Evolutionary conservation across 2,329 filamentous ascomycete species (phyloP).

Genomic region (Botrytis elliptica): DNA sequence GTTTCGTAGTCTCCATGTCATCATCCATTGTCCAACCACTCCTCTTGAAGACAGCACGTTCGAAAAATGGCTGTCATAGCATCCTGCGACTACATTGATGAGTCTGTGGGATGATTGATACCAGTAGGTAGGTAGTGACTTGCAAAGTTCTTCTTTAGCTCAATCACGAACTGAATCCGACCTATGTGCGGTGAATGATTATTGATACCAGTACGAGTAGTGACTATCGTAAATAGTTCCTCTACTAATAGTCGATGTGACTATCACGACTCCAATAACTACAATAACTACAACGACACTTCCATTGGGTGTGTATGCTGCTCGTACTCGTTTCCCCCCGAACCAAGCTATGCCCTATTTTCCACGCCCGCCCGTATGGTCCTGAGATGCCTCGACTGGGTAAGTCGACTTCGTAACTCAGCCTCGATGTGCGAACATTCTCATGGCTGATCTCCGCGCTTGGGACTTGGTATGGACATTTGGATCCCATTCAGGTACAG

Average conservation of each 20-base stretch:
- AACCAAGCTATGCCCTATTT: neutral
- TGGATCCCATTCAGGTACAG: neutral
- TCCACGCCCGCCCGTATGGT: too few relatives aligned
- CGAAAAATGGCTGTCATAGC: neutral
- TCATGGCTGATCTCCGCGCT: constrained; percentile 1
- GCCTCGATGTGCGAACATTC: neutral
- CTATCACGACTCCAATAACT: neutral
- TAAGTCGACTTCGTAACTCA: neutral
- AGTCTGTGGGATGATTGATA: neutral
- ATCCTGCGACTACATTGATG: neutral
- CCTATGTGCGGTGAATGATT: neutral
- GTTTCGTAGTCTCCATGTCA: neutral
- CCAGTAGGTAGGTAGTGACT: neutral
- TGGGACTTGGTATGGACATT: constrained; percentile 4
- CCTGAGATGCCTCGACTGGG: neutral
- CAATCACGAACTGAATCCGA: neutral
- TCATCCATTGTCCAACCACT: neutral
- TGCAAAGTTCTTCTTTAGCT: neutral
- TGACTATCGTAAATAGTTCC: neutral
- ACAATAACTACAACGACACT: too few relatives aligned
- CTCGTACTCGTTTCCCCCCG: constrained; percentile 3
- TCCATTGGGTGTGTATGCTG: neutral
- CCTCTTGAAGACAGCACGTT: neutral
- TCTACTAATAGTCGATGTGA: neutral
- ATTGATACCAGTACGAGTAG: neutral